Evolutionary conservation across 306 rosid genomes (phyloP), one percentile per base, ranked within the genome.

Genomic region (Coriaria nepalensis): DNA sequence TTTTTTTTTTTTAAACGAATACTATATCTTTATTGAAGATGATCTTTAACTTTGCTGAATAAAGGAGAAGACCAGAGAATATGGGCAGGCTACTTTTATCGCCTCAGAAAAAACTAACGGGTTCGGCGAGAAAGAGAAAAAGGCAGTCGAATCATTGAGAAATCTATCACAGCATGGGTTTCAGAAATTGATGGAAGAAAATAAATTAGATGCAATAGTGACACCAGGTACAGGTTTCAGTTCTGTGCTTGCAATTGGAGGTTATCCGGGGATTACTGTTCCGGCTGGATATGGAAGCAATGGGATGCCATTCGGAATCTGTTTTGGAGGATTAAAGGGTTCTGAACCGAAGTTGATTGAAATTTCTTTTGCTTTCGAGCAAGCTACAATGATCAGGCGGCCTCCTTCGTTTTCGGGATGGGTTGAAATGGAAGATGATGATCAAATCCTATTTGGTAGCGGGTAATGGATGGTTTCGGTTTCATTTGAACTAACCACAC

Each of bases 261-360:
- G 76, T 5, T 71, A 46, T 11, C 72, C 65, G 0, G 68, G 55
- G 0, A 40, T 71, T 7, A 56, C 32, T 50, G 76, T 70, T 35
- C 72, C 68, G 0, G 72, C 61, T 40, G 72, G 76, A 13, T 65
- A 65, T 36, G 55, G 6, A 8, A 0, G 29, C 6, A 9, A 47
- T 13, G 57, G 48, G 20, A 43, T 51, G 47, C 72, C 76, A 11
- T 41, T 61, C 52, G 76, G 72, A 38, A 52, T 71, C 10, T 41
- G 49, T 38, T 71, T 71, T 52, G 72, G 72, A 2, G 76, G 65
- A 13, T 52, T 71, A 33, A 56, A 29, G 33, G 76, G 72, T 9
- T 35, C 54, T 5, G 68, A 60, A 47, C 65, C 76, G 7, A 60
- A 60, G 45, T 44, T 70, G 34, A 71, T 65, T 48, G 58, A 61